Evolutionary conservation across 2,329 filamentous ascomycete species (phyloP), one percentile per base, ranked within the genome.

Genomic region (Fusarium concolor): DNA sequence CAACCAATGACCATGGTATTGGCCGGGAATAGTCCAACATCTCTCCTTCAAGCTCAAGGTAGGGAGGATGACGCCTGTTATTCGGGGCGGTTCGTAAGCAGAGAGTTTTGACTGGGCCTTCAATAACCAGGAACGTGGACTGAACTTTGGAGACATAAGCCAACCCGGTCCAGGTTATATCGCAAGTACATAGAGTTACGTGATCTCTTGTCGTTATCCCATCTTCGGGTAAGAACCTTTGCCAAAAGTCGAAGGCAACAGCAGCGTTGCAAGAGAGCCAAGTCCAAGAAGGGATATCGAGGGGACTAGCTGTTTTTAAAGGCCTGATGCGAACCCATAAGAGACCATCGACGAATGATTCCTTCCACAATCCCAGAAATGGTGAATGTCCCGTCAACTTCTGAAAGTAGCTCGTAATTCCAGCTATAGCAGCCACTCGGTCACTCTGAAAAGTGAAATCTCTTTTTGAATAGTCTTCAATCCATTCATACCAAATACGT

Each of bases 151-250:
- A 20, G 4, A 31, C 43, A 31, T 5, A 45, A 10, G n/a, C 1
- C 10, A 45, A 15, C 6, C 14, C 3, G 1, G 10, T 20, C 14
- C 43, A 33, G 10, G 28, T n/a, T 2, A 17, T 5, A 6, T 22
- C 18, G 6, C 5, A n/a, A n/a, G 18, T 10, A 4, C 15, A 17
- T 2, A 22, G 2, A 5, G 28, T 33, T 6, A 31, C 4, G 3
- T 22, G 18, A 33, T n/a, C 2, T 9, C 24, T 0, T 17, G 44
- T n/a, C 17, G 15, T 11, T 2, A 3, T 2, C 44, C 11, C 17
- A 8, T 2, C 3, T 7, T 22, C 10, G 4, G 7, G 10, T 6
- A 2, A 9, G 2, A 20, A 9, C 11, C 17, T 20, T 12, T 12
- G 28, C 7, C 12, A 15, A 9, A 10, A n/a, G 5, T 6, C 15